Conservation (phyloP, 2,329 filamentous ascomycete genomes). For the Pestalotiopsis sp. region DNA sequence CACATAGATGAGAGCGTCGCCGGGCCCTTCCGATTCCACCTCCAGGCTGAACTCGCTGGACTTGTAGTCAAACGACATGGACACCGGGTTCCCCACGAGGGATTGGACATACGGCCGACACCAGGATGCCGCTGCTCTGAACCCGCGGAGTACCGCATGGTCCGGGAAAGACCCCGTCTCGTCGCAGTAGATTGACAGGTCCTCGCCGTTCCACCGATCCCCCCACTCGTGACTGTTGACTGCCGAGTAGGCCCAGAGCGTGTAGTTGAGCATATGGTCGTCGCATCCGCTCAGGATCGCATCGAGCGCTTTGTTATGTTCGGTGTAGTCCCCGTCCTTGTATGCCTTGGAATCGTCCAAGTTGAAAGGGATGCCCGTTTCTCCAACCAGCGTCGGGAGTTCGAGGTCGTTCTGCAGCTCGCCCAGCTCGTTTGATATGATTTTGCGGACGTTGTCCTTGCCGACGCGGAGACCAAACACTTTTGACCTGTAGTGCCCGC, state of each 20-base stretch:
- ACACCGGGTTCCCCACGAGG: conserved; percentile 10
- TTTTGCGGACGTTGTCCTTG: conserved; percentile 18
- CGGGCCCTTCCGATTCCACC: conserved; percentile 1
- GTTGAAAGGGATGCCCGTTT: conserved; percentile 27
- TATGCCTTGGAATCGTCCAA: conserved; percentile 24
- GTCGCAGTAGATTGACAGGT: conserved; percentile 24
- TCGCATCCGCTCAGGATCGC: conserved; percentile 23
- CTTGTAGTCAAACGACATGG: conserved; percentile 19
- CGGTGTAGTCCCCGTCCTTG: conserved; percentile 22
- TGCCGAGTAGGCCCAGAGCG: conserved; percentile 24
- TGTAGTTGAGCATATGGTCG: conserved; percentile 22
- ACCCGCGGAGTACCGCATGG: conserved; percentile 17
- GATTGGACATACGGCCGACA: conserved; percentile 22
- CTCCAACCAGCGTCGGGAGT: conserved; percentile 22
- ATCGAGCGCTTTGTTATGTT: conserved; percentile 25
- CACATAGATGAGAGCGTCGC: conserved; percentile 18
- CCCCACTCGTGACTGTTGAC: conserved; percentile 27
- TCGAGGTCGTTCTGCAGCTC: conserved; percentile 19
- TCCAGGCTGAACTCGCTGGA: conserved; percentile 16
- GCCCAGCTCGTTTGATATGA: conserved; percentile 23
- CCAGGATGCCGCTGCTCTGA: conserved; percentile 22
- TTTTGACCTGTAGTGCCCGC: conserved; percentile 23
- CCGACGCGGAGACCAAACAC: conserved; percentile 22
- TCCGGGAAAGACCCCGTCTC: conserved; percentile 24
- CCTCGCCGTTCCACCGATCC: conserved; percentile 28